Evolutionary conservation across 306 rosid species (phyloP).

Genomic region (Sechiopsis laciniata): DNA sequence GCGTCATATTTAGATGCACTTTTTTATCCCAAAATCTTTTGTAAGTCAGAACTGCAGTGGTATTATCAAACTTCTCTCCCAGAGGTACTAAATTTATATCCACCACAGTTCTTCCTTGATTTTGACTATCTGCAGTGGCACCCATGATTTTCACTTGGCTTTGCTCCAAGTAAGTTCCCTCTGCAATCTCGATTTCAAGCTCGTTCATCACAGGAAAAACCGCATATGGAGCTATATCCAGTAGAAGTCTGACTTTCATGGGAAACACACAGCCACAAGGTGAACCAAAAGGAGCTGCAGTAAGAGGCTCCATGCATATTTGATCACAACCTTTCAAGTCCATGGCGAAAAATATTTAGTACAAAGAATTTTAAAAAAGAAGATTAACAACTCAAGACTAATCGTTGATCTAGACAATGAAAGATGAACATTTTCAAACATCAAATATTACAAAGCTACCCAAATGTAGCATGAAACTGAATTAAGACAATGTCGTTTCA

Average conservation of each 20-base stretch:
- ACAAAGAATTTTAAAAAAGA: neutral
- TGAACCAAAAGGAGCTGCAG: slow-evolving; percentile 73
- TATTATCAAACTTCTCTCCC: slow-evolving; percentile 79
- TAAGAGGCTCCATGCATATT: slow-evolving; percentile 71
- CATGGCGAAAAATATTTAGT: slow-evolving; percentile 22
- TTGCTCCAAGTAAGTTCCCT: slow-evolving; percentile 76
- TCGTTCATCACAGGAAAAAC: slow-evolving; percentile 71
- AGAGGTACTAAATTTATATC: slow-evolving; percentile 83
- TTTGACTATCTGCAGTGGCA: slow-evolving; percentile 72
- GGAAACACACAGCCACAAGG: slow-evolving; percentile 98
- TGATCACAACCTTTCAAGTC: slow-evolving; percentile 65
- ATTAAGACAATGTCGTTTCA: neutral
- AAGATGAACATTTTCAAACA: neutral
- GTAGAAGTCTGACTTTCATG: slow-evolving; percentile 70
- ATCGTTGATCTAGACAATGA: slow-evolving; percentile 7
- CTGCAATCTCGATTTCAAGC: slow-evolving; percentile 80
- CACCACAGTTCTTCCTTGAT: slow-evolving; percentile 65
- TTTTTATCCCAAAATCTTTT: slow-evolving; percentile 64
- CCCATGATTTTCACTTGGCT: slow-evolving; percentile 97
- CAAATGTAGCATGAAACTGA: neutral
- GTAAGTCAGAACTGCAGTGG: slow-evolving; percentile 59
- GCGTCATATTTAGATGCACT: slow-evolving; percentile 63
- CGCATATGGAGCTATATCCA: slow-evolving; percentile 65
- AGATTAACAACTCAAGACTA: neutral
- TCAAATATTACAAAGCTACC: neutral